Evolutionary conservation across 176 grass and related monocot species (phyloP).

Genomic region (Avena insularis): DNA sequence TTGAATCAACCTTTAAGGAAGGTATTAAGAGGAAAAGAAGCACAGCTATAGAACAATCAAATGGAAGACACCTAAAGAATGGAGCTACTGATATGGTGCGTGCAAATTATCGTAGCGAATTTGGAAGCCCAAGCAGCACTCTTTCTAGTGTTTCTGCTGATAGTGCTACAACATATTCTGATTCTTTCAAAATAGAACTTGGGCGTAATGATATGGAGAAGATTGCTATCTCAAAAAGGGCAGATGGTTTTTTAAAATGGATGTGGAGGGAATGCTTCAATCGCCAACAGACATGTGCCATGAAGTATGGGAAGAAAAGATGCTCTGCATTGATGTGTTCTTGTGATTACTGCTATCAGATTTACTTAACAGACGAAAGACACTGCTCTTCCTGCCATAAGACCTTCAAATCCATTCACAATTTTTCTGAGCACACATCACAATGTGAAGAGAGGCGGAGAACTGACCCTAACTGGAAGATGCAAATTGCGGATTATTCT

Average conservation of each 20-base stretch:
- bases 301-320: slow-evolving; percentile 83
- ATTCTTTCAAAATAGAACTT: slow-evolving; percentile 85
- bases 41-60: slow-evolving; percentile 29
- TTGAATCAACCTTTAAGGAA: slow-evolving; percentile 87
- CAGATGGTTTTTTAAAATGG: slow-evolving; percentile 77
- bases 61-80: slow-evolving; percentile 57
- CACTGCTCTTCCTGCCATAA: slow-evolving; percentile 91
- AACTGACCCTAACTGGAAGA: slow-evolving; percentile 68
- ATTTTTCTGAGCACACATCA: slow-evolving; percentile 75
- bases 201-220: slow-evolving; percentile 76
- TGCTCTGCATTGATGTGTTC: slow-evolving; percentile 60
- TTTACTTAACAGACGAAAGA: slow-evolving; percentile 77
- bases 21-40: slow-evolving; percentile 65
- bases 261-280: slow-evolving; percentile 86
- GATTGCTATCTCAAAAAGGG: slow-evolving; percentile 68
- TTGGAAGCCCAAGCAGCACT: slow-evolving; percentile 64
- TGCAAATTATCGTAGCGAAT: slow-evolving; percentile 52
- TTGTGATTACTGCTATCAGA: slow-evolving; percentile 80
- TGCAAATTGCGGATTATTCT: slow-evolving; percentile 64
- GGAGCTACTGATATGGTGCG: slow-evolving; percentile 56
- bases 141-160: slow-evolving; percentile 61
- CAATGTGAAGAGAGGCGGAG: slow-evolving; percentile 77
- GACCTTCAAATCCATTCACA: slow-evolving; percentile 74
- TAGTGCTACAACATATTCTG: slow-evolving; percentile 49
- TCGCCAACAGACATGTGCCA: slow-evolving; percentile 60